Base-by-base conservation (phyloP, 2,329 filamentous ascomycete genomes). In the Alternaria viburni region DNA sequence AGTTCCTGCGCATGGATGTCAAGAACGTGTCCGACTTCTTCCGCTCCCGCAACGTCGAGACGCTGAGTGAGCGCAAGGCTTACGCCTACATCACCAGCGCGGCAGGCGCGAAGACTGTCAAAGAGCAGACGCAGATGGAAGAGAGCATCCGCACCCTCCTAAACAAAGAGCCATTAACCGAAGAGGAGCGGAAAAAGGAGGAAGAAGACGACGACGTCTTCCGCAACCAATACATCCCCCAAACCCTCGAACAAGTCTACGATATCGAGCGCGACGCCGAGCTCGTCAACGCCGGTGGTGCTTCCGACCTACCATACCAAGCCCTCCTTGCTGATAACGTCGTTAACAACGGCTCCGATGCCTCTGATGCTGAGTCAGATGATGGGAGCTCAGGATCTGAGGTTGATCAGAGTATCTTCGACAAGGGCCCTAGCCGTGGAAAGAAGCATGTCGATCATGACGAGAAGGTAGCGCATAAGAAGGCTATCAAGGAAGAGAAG, bases 1-100 rank as follows among this genome's bases (percentile, higher is more conserved):
- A 98, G 78, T 99, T 99, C 77, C 81, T 99, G 72, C 90, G 96
- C 32, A 98, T 97, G 94, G 96, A 99, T 77, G 93, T 99, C 81
- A 98, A 97, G 85, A 99, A 99, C 76, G 89, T 97, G 1, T 91
- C 89, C 21, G 93, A 97, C 79, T 99, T 97, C 82, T 99, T 98
- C 87, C 86, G 89, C 28, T 87, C 92, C 19, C 91, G 97, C 78
- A 91, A 91, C 44, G 93, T 98, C 2, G 89, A 96, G 65, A 91
- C 89, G 0, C 85, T 99, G 4, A 83, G 90, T 1, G 95, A 98
- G 79, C 88, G 91, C 30, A 83, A 86, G n/a, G 85, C 93, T 11
- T 99, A 96, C 81, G 87, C 90, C 69, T 98, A 97, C 80, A 89
- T 98, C 74, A 93, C 89, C 0, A 81, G 85, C 0, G 76, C 85